Base-by-base conservation (phyloP, 106 monocot genomes). In the Platanthera zijinensis region DNA sequence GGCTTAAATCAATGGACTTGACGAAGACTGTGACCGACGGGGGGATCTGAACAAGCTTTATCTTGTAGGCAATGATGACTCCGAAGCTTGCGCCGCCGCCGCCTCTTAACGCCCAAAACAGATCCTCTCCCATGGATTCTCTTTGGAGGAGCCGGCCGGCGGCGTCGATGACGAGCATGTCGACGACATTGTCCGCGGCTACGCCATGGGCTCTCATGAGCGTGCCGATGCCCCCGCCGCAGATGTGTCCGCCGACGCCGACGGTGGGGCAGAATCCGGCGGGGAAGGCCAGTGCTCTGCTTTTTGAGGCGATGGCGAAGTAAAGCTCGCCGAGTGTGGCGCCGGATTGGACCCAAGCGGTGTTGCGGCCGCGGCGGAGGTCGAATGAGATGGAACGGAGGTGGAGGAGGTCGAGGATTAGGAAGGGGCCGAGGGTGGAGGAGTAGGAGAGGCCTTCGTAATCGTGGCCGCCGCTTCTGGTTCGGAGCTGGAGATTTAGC, bases 41-140 rank as follows among this genome's bases (percentile, higher is more conserved):
- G 10, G 91, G 84, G 4, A 91, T 76, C 12, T 47, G 54, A 3
- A 86, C 82, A 6, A 82, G 52, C 22, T 32, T 78, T 3, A 88
- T 50, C 64, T 84, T 88, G 77, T 79, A 91, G 4, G 86, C 81
- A 3, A 88, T 8, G 8, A 88, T 48, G 49, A 88, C 47, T 32
- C 88, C 91, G 54, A 88, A 88, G 80, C 88, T 88, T 11, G 74
- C 76, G 3, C 72, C 85, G 2, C 86, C 89, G 0, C 86, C 89
- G 5, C 89, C 89, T 56, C 87, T 74, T 5, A 90, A 53, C 7
- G 87, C 90, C 90, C 90, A 90, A 71, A 90, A 90, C 10, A 84
- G 76, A 28, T 83, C 85, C 48, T 90, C 88, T 8, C 90, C 90
- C 90, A 90, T 88, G 32, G 87, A 81, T 11, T 74, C 72, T 19